These are phyloP conservation scores for Crithidia thermophila DNA, from an alignment of 208 protist genomes.

Conservation along the genomic window DNA sequence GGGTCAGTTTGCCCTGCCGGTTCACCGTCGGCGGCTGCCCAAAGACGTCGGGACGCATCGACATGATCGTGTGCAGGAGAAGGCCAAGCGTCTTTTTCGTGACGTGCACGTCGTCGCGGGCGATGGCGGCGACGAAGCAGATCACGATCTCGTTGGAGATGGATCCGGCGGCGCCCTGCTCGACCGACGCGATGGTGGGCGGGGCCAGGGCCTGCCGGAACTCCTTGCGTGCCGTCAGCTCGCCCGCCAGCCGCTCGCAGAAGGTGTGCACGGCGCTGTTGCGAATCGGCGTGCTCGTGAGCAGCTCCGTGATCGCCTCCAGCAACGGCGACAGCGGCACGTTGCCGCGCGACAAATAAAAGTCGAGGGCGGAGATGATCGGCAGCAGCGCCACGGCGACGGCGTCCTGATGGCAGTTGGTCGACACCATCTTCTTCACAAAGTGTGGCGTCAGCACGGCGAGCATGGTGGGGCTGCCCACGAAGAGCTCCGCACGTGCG, in stretches of 20 bases:
- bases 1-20: slow-evolving; percentile 51
- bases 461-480: slow-evolving; percentile 62
- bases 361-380: slow-evolving; percentile 58
- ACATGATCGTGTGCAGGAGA: slow-evolving; percentile 69
- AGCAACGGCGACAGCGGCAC: slow-evolving; percentile 66
- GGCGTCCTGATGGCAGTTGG: slow-evolving; percentile 32
- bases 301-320: slow-evolving; percentile 59
- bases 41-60: slow-evolving; percentile 75
- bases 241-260: slow-evolving; percentile 64
- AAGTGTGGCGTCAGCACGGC: slow-evolving; percentile 60
- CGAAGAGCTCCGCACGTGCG: slow-evolving; percentile 33
- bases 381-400: slow-evolving; percentile 41
- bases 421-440: slow-evolving; percentile 43
- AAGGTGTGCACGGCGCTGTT: slow-evolving; percentile 65
- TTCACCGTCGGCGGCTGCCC: slow-evolving; percentile 74
- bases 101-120: slow-evolving; percentile 68
- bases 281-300: slow-evolving; percentile 47
- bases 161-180: slow-evolving; percentile 31
- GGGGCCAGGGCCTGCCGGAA: slow-evolving; percentile 71
- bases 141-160: slow-evolving; percentile 80
- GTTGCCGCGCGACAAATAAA: slow-evolving; percentile 50
- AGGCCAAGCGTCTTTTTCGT: slow-evolving; percentile 55
- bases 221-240: slow-evolving; percentile 55
- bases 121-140: slow-evolving; percentile 77
- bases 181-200: slow-evolving; percentile 55